Conservation (phyloP, 768 basidiomycete species). For the Cubamyces lactineus region DNA sequence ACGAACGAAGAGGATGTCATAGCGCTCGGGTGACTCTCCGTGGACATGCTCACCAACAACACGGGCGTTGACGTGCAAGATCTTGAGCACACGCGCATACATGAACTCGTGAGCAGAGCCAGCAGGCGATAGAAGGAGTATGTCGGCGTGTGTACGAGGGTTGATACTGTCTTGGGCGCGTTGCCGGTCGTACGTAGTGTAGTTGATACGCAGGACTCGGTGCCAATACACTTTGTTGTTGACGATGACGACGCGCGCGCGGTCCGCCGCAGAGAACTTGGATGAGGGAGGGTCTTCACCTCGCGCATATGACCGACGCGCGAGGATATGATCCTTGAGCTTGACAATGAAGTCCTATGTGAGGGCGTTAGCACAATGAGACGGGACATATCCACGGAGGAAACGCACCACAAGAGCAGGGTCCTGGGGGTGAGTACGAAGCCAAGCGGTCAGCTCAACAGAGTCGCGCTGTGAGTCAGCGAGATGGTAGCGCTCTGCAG, state of each 20-base stretch:
- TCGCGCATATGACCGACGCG: too few relatives aligned
- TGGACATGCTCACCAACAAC: constrained; percentile 6
- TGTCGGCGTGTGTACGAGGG: constrained; percentile 37
- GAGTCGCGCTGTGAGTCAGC: too few relatives aligned
- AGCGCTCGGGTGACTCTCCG: constrained; percentile 3
- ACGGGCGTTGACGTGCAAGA: constrained; percentile 34
- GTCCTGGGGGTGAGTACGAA: too few relatives aligned
- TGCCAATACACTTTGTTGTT: neutral
- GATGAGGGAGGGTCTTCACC: neutral
- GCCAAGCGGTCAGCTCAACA: too few relatives aligned
- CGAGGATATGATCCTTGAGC: too few relatives aligned
- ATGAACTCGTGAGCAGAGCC: constrained; percentile 27
- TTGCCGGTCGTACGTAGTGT: constrained; percentile 47
- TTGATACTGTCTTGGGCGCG: constrained; percentile 46
- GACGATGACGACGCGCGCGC: neutral
- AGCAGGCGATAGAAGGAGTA: constrained; percentile 32
- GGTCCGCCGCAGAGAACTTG: neutral
- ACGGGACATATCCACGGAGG: too few relatives aligned
- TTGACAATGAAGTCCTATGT: too few relatives aligned
- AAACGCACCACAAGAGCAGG: too few relatives aligned
- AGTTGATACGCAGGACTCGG: constrained; percentile 33
- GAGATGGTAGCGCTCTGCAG: too few relatives aligned
- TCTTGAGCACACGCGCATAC: constrained; percentile 33
- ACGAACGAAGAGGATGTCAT: constrained; percentile 44
- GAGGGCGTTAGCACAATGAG: too few relatives aligned